A percentile compares a stretch with the other conserved stretches of the same genome.
These are phyloP conservation scores for Ceratocystis alfenasii DNA, from an alignment of 2,329 filamentous ascomycete species.

Conservation along the genomic window DNA sequence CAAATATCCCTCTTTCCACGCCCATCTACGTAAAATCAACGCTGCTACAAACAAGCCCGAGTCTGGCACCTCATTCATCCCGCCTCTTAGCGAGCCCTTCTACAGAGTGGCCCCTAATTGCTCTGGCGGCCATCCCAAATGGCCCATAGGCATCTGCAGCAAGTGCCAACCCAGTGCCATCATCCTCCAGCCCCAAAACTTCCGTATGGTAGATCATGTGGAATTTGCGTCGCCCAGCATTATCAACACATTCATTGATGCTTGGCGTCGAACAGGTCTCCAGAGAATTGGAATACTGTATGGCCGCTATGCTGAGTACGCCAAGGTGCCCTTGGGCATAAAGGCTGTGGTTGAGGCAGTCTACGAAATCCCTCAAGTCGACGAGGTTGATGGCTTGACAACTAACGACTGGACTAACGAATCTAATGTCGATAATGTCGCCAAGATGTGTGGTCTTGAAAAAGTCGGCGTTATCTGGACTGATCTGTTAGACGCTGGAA, in stretches of 20 bases:
- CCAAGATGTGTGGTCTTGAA: slow-evolving; percentile 70
- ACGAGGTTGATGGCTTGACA: slow-evolving; percentile 80
- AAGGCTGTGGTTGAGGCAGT: slow-evolving; percentile 96
- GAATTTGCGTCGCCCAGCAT: slow-evolving; percentile 80
- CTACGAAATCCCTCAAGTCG: slow-evolving; percentile 85
- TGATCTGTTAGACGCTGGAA: slow-evolving; percentile 72
- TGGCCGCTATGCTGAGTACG: slow-evolving; percentile 79
- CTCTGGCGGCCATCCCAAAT: slow-evolving; percentile 81
- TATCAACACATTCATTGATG: slow-evolving; percentile 80
- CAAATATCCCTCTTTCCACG: slow-evolving; percentile 95
- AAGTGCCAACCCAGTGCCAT: slow-evolving; percentile 98
- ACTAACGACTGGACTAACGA: slow-evolving; percentile 77
- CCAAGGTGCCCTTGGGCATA: slow-evolving; percentile 81
- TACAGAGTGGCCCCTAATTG: slow-evolving; percentile 82
- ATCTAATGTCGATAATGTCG: slow-evolving; percentile 66
- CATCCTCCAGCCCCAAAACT: slow-evolving; percentile 82
- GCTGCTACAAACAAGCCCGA: slow-evolving; percentile 93
- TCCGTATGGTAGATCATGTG: slow-evolving; percentile 96
- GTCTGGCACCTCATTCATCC: slow-evolving; percentile 87
- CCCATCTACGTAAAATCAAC: slow-evolving; percentile 88
- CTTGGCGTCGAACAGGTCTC: slow-evolving; percentile 74
- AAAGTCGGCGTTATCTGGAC: slow-evolving; percentile 91
- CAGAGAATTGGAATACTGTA: slow-evolving; percentile 88
- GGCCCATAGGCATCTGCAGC: slow-evolving; percentile 93
- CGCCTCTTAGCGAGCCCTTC: slow-evolving; percentile 83